Percentiles rank a stretch among this genome's conserved stretches.
Evolutionary conservation across 306 rosid genomes (phyloP).

Genomic region (Corylus avellana): DNA sequence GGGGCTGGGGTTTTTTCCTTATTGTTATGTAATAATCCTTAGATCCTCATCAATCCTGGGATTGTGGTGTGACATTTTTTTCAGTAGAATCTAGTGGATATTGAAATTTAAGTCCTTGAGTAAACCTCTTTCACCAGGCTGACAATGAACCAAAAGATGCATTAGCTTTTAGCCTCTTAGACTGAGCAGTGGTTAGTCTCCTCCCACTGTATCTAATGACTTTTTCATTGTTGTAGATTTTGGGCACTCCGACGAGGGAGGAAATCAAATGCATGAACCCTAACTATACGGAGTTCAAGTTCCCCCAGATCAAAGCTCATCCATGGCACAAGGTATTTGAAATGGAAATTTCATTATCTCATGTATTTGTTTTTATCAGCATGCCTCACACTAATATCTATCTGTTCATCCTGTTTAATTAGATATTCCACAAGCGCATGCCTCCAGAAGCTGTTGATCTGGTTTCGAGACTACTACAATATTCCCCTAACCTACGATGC

Average conservation of each 20-base stretch:
- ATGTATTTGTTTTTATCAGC: neutral
- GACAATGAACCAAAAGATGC: neutral
- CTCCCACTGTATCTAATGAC: neutral
- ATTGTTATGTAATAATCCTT: neutral
- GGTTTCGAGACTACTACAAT: slow-evolving; percentile 89
- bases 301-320: slow-evolving; percentile 98
- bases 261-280: slow-evolving; percentile 99
- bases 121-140: neutral
- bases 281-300: slow-evolving; percentile 94
- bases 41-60: neutral
- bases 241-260: slow-evolving; percentile 98
- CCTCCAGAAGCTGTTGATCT: slow-evolving; percentile 99
- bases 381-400: slow-evolving; percentile 6
- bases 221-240: slow-evolving; percentile 55
- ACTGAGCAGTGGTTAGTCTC: neutral
- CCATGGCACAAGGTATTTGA: slow-evolving; percentile 95
- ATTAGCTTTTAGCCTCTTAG: neutral
- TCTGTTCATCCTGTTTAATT: slow-evolving; percentile 12
- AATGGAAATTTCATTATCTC: slow-evolving; percentile 8
- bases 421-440: slow-evolving; percentile 98
- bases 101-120: neutral
- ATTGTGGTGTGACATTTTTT: neutral
- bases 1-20: neutral
- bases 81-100: neutral
- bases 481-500: slow-evolving; percentile 94